A percentile compares a stretch with the other conserved stretches of the same genome.
These are phyloP conservation scores for Simplicillium aogashimaense DNA, from an alignment of 2,329 filamentous ascomycete genomes.

Conservation along the genomic window DNA sequence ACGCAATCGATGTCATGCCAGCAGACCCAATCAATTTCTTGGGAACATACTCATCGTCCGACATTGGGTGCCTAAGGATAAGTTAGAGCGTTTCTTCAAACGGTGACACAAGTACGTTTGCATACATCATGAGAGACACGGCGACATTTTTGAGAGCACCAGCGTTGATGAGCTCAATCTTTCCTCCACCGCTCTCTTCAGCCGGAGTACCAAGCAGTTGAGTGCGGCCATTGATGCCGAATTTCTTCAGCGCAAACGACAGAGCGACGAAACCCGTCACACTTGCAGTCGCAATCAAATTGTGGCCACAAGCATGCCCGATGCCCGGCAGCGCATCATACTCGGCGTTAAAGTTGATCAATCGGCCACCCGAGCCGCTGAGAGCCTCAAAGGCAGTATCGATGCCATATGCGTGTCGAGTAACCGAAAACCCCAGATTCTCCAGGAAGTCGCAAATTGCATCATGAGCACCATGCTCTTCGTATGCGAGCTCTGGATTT, in stretches of 20 bases:
- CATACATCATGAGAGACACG: not conserved
- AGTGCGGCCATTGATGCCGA: conserved; percentile 21
- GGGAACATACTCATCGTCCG: conserved; percentile 15
- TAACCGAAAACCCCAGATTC: conserved; percentile 32
- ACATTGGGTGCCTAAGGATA: not conserved
- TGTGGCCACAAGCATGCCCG: conserved; percentile 36
- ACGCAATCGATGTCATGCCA: conserved; percentile 36
- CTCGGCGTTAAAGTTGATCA: conserved; percentile 32
- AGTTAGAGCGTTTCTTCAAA: not conserved
- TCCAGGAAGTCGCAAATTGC: conserved; percentile 34
- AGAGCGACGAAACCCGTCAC: conserved; percentile 29
- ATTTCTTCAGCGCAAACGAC: conserved; percentile 19
- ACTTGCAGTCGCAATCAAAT: conserved; percentile 30
- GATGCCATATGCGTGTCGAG: conserved; percentile 37
- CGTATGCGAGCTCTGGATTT: conserved; percentile 40
- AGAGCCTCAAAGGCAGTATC: conserved; percentile 40
- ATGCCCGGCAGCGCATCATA: conserved; percentile 37
- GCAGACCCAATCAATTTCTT: conserved; percentile 35
- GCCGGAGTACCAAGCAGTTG: conserved; percentile 31
- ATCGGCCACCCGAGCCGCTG: conserved; percentile 28
- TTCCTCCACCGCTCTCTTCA: conserved; percentile 32
- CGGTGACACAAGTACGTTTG: not conserved
- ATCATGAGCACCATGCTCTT: conserved; percentile 42
- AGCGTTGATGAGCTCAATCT: conserved; percentile 17
- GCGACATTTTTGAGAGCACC: conserved; percentile 15